phyloP scores from a whole-genome alignment of 176 grass and related monocot genomes.

The Otatea glauca region DNA sequence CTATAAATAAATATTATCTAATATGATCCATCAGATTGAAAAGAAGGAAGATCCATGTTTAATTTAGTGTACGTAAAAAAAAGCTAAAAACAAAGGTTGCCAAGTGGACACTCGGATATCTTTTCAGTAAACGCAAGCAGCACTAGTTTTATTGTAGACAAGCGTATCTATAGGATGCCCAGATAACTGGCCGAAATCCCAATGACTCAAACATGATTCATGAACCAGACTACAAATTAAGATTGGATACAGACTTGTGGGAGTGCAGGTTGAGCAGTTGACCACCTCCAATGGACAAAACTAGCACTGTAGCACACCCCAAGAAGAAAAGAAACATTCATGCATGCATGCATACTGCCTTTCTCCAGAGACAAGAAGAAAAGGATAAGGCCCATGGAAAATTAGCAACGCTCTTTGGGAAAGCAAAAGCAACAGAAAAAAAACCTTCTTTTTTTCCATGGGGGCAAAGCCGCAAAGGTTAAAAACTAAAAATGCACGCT shows the following conservation, averaged over 20 bases:
- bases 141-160: background rate
- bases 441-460: background rate
- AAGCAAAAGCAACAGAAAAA: constrained; percentile 34
- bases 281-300: background rate
- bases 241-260: background rate
- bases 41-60: too few species aligned
- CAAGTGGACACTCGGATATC: background rate
- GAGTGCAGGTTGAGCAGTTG: background rate
- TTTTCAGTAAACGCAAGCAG: background rate
- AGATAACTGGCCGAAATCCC: constrained; percentile 2
- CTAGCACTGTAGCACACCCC: background rate
- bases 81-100: background rate
- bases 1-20: too few species aligned
- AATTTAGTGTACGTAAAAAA: too few species aligned
- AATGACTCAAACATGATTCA: constrained; percentile 13
- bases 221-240: background rate
- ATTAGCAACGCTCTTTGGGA: constrained; percentile 19
- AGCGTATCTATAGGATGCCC: background rate
- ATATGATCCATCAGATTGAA: too few species aligned
- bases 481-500: background rate
- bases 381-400: background rate
- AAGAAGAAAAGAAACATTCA: background rate
- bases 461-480: background rate
- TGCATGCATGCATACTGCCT: constrained; percentile 23
- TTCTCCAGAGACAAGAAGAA: background rate